phyloP scores from a whole-genome alignment of 2,329 filamentous ascomycete genomes.

The Chaetomium globosum region DNA sequence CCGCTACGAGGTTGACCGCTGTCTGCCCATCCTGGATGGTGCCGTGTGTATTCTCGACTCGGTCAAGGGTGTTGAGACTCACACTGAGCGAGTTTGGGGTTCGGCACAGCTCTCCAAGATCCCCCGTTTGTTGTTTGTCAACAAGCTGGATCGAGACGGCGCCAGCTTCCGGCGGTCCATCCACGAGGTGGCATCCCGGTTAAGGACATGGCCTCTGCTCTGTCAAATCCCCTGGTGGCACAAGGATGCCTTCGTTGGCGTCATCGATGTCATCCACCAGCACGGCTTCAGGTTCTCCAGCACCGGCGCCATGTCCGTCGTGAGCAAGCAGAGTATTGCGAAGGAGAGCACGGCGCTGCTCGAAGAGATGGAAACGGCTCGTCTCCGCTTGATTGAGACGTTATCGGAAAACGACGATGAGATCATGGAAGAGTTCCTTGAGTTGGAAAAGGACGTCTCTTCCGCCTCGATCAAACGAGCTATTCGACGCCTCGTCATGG shows the following conservation, averaged over 20 bases:
- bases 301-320: slow-evolving; percentile 45
- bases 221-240: slow-evolving; percentile 97
- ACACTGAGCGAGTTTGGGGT: slow-evolving; percentile 94
- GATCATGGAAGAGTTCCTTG: slow-evolving; percentile 82
- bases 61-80: slow-evolving; percentile 73
- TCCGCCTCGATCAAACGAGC: slow-evolving; percentile 68
- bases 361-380: slow-evolving; percentile 72
- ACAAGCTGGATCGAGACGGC: slow-evolving; percentile 83
- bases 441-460: slow-evolving; percentile 73
- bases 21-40: slow-evolving; percentile 55
- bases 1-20: slow-evolving; percentile 92
- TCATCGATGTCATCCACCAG: slow-evolving; percentile 80
- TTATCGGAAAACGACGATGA: slow-evolving; percentile 86
- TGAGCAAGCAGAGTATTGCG: slow-evolving; percentile 44
- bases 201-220: slow-evolving; percentile 83
- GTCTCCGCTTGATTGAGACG: slow-evolving; percentile 76
- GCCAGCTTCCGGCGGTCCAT: slow-evolving; percentile 83
- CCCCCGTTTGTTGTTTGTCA: slow-evolving; percentile 78
- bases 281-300: slow-evolving; percentile 72
- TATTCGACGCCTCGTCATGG: slow-evolving; percentile 71
- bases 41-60: slow-evolving; percentile 45
- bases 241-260: slow-evolving; percentile 75
- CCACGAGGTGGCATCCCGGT: slow-evolving; percentile 76
- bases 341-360: slow-evolving; percentile 60
- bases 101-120: slow-evolving; percentile 86